A percentile compares a stretch with the other conserved stretches of the same genome.
These are phyloP conservation scores for Hirschfeldia incana DNA, from an alignment of 345 rosid genomes.

Conservation along the genomic window DNA sequence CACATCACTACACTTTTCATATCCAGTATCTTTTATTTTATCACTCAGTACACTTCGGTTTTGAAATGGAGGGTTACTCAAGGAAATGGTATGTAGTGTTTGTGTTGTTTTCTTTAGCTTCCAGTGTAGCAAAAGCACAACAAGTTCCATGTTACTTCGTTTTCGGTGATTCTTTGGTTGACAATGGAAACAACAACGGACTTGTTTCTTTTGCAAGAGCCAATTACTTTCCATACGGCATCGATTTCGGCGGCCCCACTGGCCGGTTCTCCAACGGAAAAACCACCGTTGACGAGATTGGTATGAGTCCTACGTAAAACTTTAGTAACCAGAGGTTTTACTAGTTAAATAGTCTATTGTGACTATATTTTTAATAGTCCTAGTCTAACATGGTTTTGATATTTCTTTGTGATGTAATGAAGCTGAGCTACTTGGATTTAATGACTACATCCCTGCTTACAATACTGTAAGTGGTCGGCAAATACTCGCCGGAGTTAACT, in stretches of 20 bases:
- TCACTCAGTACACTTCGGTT: neutral
- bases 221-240: constrained; percentile 80
- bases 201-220: constrained; percentile 74
- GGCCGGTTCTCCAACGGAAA: constrained; percentile 84
- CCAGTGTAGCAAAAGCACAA: constrained; percentile 28
- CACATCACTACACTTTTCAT: constrained; percentile 30
- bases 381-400: neutral
- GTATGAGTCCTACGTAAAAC: constrained; percentile 39
- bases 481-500: constrained; percentile 54
- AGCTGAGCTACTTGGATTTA: constrained; percentile 70
- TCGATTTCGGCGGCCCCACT: constrained; percentile 80
- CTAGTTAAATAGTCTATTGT: neutral
- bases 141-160: constrained; percentile 84
- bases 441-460: constrained; percentile 55
- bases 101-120: constrained; percentile 33
- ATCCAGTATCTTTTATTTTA: neutral
- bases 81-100: constrained; percentile 29
- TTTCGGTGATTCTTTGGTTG: constrained; percentile 93
- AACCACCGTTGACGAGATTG: constrained; percentile 75
- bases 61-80: constrained; percentile 35
- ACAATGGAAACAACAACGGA: constrained; percentile 82
- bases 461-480: constrained; percentile 50
- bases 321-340: neutral
- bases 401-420: constrained; percentile 27
- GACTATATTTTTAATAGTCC: neutral